Base-by-base conservation (phyloP, 805 yeast genomes). In the Candida ulmi region DNA sequence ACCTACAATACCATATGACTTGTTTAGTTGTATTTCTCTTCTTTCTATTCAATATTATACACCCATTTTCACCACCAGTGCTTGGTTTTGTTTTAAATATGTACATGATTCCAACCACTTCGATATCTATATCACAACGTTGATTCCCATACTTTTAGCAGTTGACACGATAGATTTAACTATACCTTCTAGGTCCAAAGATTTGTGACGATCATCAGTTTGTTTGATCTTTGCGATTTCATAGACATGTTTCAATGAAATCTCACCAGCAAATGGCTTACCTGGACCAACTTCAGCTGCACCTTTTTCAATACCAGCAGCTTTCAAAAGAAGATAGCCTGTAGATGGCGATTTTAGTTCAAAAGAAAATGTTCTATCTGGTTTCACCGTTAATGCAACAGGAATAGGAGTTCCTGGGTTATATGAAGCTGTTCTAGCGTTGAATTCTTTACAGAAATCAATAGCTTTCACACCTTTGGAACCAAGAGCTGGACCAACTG, bases 381-480 rank as follows among this genome's bases (percentile, higher is more conserved):
- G 97, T 54, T 79, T 83, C 30, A 93, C 88, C 0, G 82, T 82
- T 37, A 93, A 73, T 30, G 83, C 63, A 33, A 85, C 90, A 1
- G 99, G 99, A 34, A 91, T 76, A 12, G 99, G 99, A 1, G 78
- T 77, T 33, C 95, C 97, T 13, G 95, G 88, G 38, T 74, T 74
- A 57, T 77, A 83, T 48, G 80, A 80, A 8, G 96, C 95, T 11
- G 98, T 88, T 62, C 96, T 80, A 19, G 99, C 99, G 61, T 93
- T 93, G 71, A 93, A 93, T 60, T 93, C 98, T 63, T 93, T 93
- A 68, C 98, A 91, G 57, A 93, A 93, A 63, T 93, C 99, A 56
- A 93, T 93, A 47, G 98, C 98, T 61, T 93, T 93, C 35, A 93
- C 95, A 71, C 99, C 99, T 62, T 91, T 91, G 43, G 98, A 91